These are phyloP conservation scores for Malassezia psittaci DNA, from an alignment of 1,284 basidiomycete species.

Conservation along the genomic window DNA sequence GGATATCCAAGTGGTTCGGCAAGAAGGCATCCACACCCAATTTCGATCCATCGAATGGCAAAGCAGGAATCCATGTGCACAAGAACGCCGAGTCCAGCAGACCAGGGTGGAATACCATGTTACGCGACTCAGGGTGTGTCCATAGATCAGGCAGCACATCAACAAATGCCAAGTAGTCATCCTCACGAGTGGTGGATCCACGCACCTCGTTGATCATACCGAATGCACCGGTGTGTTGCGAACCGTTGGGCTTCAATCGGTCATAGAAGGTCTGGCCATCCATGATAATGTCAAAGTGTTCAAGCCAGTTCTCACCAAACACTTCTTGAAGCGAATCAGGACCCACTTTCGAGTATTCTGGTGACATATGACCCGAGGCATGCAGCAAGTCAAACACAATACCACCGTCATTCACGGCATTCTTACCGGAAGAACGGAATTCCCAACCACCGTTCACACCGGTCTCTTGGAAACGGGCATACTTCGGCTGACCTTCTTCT, in stretches of 20 bases:
- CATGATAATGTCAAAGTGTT: conserved; percentile 21
- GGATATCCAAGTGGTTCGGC: conserved; percentile 16
- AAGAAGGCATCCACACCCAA: conserved; percentile 18
- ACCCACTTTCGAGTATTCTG: conserved; percentile 12
- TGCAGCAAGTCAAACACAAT: conserved; percentile 17
- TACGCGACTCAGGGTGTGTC: conserved; percentile 6
- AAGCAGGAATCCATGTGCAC: conserved; percentile 19
- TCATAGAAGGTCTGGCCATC: conserved; percentile 18
- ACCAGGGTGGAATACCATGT: conserved; percentile 20
- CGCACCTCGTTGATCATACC: conserved; percentile 19
- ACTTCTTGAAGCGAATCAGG: conserved; percentile 14
- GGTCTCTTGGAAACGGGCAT: conserved; percentile 13
- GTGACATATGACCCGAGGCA: conserved; percentile 13
- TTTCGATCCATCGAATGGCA: conserved; percentile 17
- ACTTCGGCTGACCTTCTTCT: conserved; percentile 17
- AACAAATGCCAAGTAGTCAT: conserved; percentile 19
- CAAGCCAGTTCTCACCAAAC: conserved; percentile 16
- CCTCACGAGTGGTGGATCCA: conserved; percentile 17
- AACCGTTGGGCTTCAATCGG: conserved; percentile 16
- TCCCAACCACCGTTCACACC: conserved; percentile 18
- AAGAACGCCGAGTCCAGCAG: conserved; percentile 19
- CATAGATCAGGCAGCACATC: conserved; percentile 18
- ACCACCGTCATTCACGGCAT: conserved; percentile 13
- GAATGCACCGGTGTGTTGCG: conserved; percentile 17
- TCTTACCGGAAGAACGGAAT: conserved; percentile 18